Conservation (phyloP, 2,329 filamentous ascomycete species). For the Fusarium buharicum region DNA sequence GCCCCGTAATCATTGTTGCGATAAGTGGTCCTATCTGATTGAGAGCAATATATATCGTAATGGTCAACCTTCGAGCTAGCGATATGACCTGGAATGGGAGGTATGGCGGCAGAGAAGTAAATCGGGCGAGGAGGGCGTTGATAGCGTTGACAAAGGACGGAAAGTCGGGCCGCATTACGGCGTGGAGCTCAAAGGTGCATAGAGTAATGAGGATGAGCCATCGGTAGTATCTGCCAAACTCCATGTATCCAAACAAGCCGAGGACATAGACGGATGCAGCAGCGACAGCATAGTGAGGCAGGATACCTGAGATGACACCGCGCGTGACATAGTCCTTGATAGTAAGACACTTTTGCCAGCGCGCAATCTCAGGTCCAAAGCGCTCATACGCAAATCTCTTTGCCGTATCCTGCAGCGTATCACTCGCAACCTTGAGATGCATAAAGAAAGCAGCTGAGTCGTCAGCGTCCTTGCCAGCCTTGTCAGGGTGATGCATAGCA, state of each 20-base stretch:
- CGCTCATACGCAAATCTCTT: conserved; percentile 89
- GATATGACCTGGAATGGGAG: conserved; percentile 87
- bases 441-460: conserved; percentile 71
- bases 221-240: conserved; percentile 73
- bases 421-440: conserved; percentile 82
- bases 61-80: conserved; percentile 77
- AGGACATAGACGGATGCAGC: conserved; percentile 69
- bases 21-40: conserved; percentile 81
- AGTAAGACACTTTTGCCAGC: conserved; percentile 73
- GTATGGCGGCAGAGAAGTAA: conserved; percentile 66
- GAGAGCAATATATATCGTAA: conserved; percentile 86
- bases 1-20: conserved; percentile 48
- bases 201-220: conserved; percentile 67
- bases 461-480: conserved; percentile 60
- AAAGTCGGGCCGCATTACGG: conserved; percentile 64
- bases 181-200: conserved; percentile 66
- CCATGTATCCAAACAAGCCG: conserved; percentile 72
- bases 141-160: conserved; percentile 58
- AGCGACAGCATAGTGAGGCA: conserved; percentile 70
- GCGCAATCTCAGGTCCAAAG: conserved; percentile 78
- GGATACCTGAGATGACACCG: conserved; percentile 67
- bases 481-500: conserved; percentile 84
- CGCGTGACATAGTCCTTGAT: conserved; percentile 77
- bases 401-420: conserved; percentile 80
- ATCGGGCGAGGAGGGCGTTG: conserved; percentile 56